Percentiles rank a stretch among this genome's conserved stretches.
These are phyloP conservation scores for Globisporangium parvum DNA, from an alignment of 352 stramenopile genomes.

Conservation along the genomic window DNA sequence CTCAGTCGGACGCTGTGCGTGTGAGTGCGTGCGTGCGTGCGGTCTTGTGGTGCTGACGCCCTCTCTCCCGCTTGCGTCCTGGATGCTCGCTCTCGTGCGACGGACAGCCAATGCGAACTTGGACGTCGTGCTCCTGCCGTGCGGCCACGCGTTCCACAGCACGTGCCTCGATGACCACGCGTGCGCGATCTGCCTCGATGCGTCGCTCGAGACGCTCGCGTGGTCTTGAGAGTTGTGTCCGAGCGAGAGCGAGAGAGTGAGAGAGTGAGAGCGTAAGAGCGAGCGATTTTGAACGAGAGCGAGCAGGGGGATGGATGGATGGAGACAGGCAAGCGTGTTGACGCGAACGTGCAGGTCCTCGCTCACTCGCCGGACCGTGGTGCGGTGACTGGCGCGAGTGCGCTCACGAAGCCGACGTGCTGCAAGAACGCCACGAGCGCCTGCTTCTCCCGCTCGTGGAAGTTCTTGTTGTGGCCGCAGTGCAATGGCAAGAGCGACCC, in stretches of 20 bases:
- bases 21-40: slow-evolving; percentile 5
- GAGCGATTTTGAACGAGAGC: slow-evolving; percentile 6
- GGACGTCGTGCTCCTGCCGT: slow-evolving; percentile 69
- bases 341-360: background rate
- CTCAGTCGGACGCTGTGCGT: background rate
- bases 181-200: slow-evolving; percentile 67
- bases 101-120: slow-evolving; percentile 64
- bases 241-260: background rate
- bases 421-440: slow-evolving; percentile 53
- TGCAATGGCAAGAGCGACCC: slow-evolving; percentile 66
- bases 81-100: background rate
- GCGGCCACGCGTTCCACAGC: slow-evolving; percentile 74
- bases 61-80: background rate
- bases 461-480: slow-evolving; percentile 86
- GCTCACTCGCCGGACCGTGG: background rate
- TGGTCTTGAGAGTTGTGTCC: background rate
- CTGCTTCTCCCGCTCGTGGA: slow-evolving; percentile 64
- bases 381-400: background rate
- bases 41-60: background rate
- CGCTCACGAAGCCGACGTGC: slow-evolving; percentile 27
- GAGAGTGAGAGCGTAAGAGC: background rate
- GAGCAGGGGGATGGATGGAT: background rate
- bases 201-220: slow-evolving; percentile 38
- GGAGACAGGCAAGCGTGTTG: background rate
- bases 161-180: slow-evolving; percentile 51